Evolutionary conservation across 2,329 filamentous ascomycete species (phyloP).

Genomic region (Podosphaera aphanis): DNA sequence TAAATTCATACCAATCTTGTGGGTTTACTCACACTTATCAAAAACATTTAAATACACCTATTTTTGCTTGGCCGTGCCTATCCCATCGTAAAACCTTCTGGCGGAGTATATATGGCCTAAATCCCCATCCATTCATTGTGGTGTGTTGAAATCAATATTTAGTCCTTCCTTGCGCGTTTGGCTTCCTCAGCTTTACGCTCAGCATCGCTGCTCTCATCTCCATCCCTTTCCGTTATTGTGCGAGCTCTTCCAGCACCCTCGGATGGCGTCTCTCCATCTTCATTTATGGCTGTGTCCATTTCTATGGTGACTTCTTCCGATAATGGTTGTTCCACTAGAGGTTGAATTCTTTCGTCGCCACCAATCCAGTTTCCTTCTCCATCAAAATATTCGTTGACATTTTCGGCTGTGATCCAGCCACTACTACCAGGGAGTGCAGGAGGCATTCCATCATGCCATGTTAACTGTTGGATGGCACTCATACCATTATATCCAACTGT

Average conservation of each 20-base stretch:
- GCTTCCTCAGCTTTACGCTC: slow-evolving; percentile 21
- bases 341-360: slow-evolving; percentile 17
- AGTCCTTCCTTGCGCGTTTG: slow-evolving; percentile 25
- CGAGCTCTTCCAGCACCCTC: slow-evolving; percentile 39
- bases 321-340: neutral
- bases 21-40: too few relatives aligned
- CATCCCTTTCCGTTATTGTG: slow-evolving; percentile 28
- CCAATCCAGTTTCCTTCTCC: slow-evolving; percentile 58
- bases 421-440: slow-evolving; percentile 48
- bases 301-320: neutral
- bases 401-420: slow-evolving; percentile 81
- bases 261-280: slow-evolving; percentile 21
- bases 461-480: slow-evolving; percentile 14
- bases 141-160: neutral
- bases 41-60: too few relatives aligned
- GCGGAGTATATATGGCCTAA: too few relatives aligned
- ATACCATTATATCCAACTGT: slow-evolving; percentile 25
- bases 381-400: slow-evolving; percentile 66
- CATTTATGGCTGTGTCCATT: neutral
- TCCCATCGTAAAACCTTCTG: too few relatives aligned
- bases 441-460: slow-evolving; percentile 29
- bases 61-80: too few relatives aligned
- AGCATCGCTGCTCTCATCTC: slow-evolving; percentile 19
- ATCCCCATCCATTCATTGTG: too few relatives aligned
- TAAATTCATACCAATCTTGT: too few relatives aligned